Conservation (phyloP, 2,329 filamentous ascomycete genomes). For the Colletotrichum sp. region DNA sequence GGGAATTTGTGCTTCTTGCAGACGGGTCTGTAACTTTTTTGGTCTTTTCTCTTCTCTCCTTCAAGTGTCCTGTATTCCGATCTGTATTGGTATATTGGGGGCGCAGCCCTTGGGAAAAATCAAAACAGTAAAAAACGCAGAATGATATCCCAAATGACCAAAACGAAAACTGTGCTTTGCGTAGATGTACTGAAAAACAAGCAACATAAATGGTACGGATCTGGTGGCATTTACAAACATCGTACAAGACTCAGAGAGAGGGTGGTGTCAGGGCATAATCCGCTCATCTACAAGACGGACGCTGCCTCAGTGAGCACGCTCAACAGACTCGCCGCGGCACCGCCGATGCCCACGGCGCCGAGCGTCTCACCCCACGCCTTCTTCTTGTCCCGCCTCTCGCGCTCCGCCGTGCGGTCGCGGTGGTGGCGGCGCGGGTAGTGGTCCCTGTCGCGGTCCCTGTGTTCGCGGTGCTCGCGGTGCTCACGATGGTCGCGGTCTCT, state of each 20-base stretch:
- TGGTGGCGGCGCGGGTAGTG: constrained; percentile 38
- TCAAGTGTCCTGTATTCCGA: not conserved
- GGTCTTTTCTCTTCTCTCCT: not conserved
- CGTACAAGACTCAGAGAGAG: not conserved
- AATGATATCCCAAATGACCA: not conserved
- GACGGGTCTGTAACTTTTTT: not conserved
- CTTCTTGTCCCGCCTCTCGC: constrained; percentile 41
- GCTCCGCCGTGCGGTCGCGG: constrained; percentile 22
- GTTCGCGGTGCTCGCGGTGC: constrained; percentile 34
- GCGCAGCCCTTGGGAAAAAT: constrained; percentile 2
- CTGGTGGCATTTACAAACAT: not conserved
- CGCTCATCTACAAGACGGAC: constrained; percentile 26
- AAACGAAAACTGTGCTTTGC: not conserved
- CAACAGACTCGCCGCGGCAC: constrained; percentile 63
- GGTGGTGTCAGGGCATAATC: not conserved
- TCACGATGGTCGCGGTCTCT: constrained; percentile 30
- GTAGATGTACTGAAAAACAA: not conserved
- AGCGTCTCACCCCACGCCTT: constrained; percentile 59
- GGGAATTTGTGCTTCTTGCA: not conserved
- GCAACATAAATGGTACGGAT: not conserved
- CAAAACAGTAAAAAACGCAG: not conserved
- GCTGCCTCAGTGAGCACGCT: constrained; percentile 65
- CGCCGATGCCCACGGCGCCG: constrained; percentile 63
- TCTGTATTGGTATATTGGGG: not conserved
- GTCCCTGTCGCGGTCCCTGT: constrained; percentile 44